These are phyloP conservation scores for Stylosanthes scabra DNA, from an alignment of 331 rosid genomes.

Conservation along the genomic window DNA sequence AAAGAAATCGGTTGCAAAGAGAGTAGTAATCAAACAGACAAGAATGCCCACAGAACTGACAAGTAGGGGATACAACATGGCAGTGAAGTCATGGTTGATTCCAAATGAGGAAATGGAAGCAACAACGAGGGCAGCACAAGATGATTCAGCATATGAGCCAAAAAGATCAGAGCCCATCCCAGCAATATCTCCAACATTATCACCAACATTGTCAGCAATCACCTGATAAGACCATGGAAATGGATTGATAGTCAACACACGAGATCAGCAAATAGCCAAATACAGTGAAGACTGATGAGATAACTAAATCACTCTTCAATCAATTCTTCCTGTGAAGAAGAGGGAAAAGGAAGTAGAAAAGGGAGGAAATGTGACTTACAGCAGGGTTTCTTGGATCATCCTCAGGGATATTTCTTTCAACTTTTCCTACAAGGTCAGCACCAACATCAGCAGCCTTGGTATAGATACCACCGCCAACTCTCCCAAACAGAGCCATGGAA, in stretches of 20 bases:
- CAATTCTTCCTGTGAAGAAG: background rate
- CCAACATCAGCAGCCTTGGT: slow-evolving; percentile 94
- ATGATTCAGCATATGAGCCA: slow-evolving; percentile 85
- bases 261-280: background rate
- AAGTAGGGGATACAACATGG: slow-evolving; percentile 79
- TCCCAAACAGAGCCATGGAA: slow-evolving; percentile 83
- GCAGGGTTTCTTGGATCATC: slow-evolving; percentile 94
- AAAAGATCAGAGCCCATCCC: slow-evolving; percentile 93
- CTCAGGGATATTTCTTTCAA: slow-evolving; percentile 83
- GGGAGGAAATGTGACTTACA: slow-evolving; percentile 49
- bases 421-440: slow-evolving; percentile 83
- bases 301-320: background rate
- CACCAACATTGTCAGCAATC: slow-evolving; percentile 91
- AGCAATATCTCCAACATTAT: slow-evolving; percentile 87
- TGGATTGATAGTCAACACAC: background rate
- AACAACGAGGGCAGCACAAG: slow-evolving; percentile 87
- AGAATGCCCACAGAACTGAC: slow-evolving; percentile 78
- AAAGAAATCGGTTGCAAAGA: slow-evolving; percentile 81
- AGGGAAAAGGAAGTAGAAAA: background rate
- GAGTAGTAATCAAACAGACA: slow-evolving; percentile 78
- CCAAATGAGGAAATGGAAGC: slow-evolving; percentile 90
- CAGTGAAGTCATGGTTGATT: slow-evolving; percentile 74
- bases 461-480: slow-evolving; percentile 88
- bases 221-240: slow-evolving; percentile 53
- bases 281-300: background rate